phyloP scores from a whole-genome alignment of 2,329 filamentous ascomycete species.

The Phialocephala sp. region DNA sequence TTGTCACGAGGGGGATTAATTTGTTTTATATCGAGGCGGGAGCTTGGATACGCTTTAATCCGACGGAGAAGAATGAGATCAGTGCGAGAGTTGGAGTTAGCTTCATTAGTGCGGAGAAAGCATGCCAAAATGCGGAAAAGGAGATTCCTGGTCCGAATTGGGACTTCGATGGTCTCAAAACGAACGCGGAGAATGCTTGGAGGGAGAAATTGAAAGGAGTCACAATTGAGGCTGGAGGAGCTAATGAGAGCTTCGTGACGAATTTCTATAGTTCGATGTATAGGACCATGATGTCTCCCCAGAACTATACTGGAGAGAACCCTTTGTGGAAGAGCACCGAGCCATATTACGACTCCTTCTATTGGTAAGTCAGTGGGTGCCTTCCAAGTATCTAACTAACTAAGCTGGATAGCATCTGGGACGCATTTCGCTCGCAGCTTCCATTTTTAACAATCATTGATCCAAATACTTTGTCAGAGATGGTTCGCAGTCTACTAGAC shows the following conservation, averaged over 20 bases:
- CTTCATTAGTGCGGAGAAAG: conserved; percentile 68
- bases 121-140: conserved; percentile 69
- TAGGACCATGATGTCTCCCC: conserved; percentile 70
- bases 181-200: conserved; percentile 63
- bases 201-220: conserved; percentile 64
- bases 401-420: conserved; percentile 63
- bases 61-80: conserved; percentile 51
- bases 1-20: conserved; percentile 56
- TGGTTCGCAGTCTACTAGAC: conserved; percentile 75
- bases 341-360: conserved; percentile 75
- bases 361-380: conserved; percentile 44
- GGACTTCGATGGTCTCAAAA: conserved; percentile 63
- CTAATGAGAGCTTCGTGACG: conserved; percentile 57
- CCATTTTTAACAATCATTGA: conserved; percentile 73
- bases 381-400: conserved; percentile 37
- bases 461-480: conserved; percentile 63
- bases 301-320: conserved; percentile 77
- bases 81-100: conserved; percentile 70
- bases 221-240: conserved; percentile 55
- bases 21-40: conserved; percentile 48
- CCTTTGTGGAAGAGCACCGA: conserved; percentile 68
- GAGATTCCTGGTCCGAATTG: conserved; percentile 65
- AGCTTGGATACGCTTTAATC: conserved; percentile 50
- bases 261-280: conserved; percentile 75
- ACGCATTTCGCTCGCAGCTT: conserved; percentile 70